Base-by-base conservation (phyloP, 441 rosid species). In the Croton laevigatus region DNA sequence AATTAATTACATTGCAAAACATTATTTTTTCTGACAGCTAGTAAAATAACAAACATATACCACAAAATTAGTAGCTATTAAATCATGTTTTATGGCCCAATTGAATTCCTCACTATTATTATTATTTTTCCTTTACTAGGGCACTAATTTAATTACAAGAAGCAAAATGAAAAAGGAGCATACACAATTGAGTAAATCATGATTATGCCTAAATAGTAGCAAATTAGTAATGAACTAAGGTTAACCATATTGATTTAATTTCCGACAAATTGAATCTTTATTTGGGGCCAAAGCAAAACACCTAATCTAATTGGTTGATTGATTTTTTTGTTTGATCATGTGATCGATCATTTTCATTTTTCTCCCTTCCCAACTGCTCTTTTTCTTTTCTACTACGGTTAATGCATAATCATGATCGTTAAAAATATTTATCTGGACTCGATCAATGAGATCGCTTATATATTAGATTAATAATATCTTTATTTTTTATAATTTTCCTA, bases 251-350 rank as follows among this genome's bases (percentile, higher is more conserved):
- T 62, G 55, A 76, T 59, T 79, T 78, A 78, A 70, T 71, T 52
- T 64, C 80, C 74, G 81, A 83, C 87, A 81, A 79, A 70, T 70
- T 76, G 71, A 66, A 79, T 80, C 71, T 79, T 73, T 1, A 1
- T 54, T 77, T 46, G 37, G 45, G 54, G 36, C 69, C 72, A 76
- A 70, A 73, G 72, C 67, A 52, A 36, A 40, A 48, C 59, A 37
- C 32, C n/a, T n/a, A n/a, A n/a, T 16, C 20, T 20, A 55, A 32
- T 66, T 27, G 65, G 71, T 67, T 65, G 64, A 27, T 71, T 62
- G 60, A 71, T 74, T 68, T 66, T 4, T 58, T 78, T 68, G 20
- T 40, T 80, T 72, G 73, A 81, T 79, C 64, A 66, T 68, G 73
- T 57, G 63, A 73, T 80, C 49, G 62, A 73, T 79, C 54, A 77